Evolutionary conservation across 495 filamentous ascomycete species (phyloP).

Genomic region (Penicillium canariense): DNA sequence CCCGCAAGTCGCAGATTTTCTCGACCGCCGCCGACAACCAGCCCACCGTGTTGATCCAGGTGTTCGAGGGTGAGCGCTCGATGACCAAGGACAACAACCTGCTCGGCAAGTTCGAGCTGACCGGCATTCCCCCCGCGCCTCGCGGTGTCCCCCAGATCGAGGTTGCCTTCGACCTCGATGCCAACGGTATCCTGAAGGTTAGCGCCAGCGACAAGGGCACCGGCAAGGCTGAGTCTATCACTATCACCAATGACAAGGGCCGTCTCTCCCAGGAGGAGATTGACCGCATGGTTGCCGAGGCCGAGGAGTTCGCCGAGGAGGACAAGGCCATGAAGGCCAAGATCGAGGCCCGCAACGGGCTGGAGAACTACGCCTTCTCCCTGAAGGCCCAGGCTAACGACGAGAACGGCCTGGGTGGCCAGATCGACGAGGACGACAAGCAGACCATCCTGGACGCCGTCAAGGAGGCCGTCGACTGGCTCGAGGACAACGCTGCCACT

Average conservation of each 20-base stretch:
- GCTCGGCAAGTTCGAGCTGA: conserved; percentile 98
- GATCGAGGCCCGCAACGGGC: conserved; percentile 91
- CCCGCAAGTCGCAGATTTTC: conserved; percentile 99
- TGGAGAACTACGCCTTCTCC: conserved; percentile 96
- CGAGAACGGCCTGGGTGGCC: conserved; percentile 92
- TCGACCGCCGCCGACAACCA: conserved; percentile 99
- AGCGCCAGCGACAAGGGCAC: conserved; percentile 98
- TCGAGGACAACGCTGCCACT: conserved; percentile 89
- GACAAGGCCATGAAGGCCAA: conserved; percentile 95
- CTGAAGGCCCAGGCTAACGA: conserved; percentile 99
- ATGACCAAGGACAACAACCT: conserved; percentile 99
- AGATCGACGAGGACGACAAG: conserved; percentile 99
- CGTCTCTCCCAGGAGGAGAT: conserved; percentile 98
- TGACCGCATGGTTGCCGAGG: conserved; percentile 97
- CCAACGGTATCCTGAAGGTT: conserved; percentile 99
- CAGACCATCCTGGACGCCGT: conserved; percentile 93
- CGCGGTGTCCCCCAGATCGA: conserved; percentile 99
- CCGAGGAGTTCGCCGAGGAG: conserved; percentile 97
- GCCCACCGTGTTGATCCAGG: conserved; percentile 98
- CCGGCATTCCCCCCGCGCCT: conserved; percentile 92
- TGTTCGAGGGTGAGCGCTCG: conserved; percentile 98
- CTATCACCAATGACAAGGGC: conserved; percentile 99
- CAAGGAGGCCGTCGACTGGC: conserved; percentile 97
- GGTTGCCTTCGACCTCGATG: conserved; percentile 98
- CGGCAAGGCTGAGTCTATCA: conserved; percentile 95